Base-by-base conservation (phyloP, 805 yeast species). In the Pichia phayaonensis region DNA sequence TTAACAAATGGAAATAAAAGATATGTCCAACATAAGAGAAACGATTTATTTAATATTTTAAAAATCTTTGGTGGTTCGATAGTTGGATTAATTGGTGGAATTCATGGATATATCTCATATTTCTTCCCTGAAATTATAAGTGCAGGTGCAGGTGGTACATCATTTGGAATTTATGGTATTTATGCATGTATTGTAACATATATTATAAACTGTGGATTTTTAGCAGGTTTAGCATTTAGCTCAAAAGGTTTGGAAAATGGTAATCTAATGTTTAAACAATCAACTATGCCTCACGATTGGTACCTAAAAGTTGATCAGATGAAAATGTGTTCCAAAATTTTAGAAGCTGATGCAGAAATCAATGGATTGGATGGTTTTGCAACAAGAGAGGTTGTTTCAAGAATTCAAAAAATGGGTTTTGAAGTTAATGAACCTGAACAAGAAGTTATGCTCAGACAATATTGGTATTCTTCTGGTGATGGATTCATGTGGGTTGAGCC, bases 401-500 rank as follows among this genome's bases (percentile, higher is more conserved):
- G 66, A 23, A 55, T 69, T 49, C 62, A 73, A 42, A 61, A 64
- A 44, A 67, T 74, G 63, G 67, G 68, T 5, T 64, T 65, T 44
- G 69, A 64, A 5, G 64, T 73, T 15, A 71, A 71, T 60, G 79
- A 79, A 57, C 80, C 84, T 44, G 79, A 81, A 49, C 83, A 79
- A 53, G 95, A 87, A 53, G 62, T 78, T 44, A 73, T 80, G 70
- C 59, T 87, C 57, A 85, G 86, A 61, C 95, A 89, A 58, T 87
- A 86, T 67, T 87, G 96, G 96, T 80, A 86, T 61, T 75, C 84
- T 41, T 86, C 88, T 8, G 96, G 96, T 29, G 90, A 84, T 49
- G 90, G 89, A 15, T 87, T 86, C 61, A 86, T 83, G 53, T 87
- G 96, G 96, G 83, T 79, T 13, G 96, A 87, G 61, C 95, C 95